These are phyloP conservation scores for Phialophora verrucosa DNA, from an alignment of 2,329 filamentous ascomycete species.

Conservation along the genomic window DNA sequence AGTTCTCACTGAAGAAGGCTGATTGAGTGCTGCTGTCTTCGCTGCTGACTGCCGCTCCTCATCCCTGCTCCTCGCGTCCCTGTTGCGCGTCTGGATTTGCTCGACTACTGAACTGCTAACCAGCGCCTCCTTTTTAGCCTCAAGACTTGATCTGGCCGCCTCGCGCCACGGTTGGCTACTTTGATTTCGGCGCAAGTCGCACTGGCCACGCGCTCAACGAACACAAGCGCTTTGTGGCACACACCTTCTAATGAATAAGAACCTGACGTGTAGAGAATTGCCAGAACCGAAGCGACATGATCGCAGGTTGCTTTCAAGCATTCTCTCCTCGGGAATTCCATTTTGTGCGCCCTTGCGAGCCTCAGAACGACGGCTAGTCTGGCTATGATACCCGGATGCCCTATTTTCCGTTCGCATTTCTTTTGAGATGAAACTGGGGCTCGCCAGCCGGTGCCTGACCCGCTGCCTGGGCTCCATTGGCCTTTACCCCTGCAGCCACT, in stretches of 20 bases:
- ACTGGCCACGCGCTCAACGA: constrained; percentile 28
- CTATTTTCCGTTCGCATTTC: constrained; percentile 25
- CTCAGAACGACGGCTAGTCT: constrained; percentile 11
- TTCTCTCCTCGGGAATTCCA: background rate
- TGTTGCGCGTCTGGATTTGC: constrained; percentile 16
- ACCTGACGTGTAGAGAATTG: background rate
- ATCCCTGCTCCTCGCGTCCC: constrained; percentile 15
- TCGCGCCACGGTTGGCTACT: constrained; percentile 19
- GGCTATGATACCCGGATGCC: constrained; percentile 25
- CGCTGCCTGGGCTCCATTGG: constrained; percentile 22
- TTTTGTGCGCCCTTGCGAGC: background rate
- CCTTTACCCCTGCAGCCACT: constrained; percentile 22
- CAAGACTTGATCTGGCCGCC: background rate
- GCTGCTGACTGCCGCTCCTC: constrained; percentile 5
- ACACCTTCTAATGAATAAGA: constrained; percentile 6
- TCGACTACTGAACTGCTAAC: constrained; percentile 6
- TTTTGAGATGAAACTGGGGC: constrained; percentile 32
- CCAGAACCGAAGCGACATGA: background rate
- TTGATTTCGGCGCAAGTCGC: constrained; percentile 2
- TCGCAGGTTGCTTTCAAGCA: background rate
- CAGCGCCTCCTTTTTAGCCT: constrained; percentile 14
- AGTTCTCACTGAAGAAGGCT: background rate
- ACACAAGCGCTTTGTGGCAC: constrained; percentile 30
- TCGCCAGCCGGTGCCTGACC: constrained; percentile 13
- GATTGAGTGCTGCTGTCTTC: background rate